A percentile compares a stretch with the other conserved stretches of the same genome.
Evolutionary conservation across 2,329 filamentous ascomycete species (phyloP).

Genomic region (Hansfordia pulvinata): DNA sequence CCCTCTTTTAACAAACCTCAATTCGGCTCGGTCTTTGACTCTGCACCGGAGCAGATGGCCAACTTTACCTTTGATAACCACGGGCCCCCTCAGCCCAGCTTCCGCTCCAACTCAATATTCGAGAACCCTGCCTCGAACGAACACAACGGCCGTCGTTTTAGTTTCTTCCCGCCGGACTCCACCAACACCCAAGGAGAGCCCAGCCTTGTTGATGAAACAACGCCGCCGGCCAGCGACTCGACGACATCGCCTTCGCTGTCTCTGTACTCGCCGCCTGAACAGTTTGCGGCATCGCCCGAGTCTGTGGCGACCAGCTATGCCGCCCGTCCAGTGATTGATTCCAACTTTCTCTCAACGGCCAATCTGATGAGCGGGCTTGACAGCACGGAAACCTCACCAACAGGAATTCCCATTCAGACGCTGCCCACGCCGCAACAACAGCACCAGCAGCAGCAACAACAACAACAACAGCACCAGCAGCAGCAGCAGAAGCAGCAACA

Average conservation of each 20-base stretch:
- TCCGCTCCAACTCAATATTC: conserved; percentile 56
- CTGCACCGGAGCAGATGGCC: conserved; percentile 38
- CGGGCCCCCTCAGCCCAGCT: conserved; percentile 34
- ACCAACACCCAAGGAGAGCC: conserved; percentile 20
- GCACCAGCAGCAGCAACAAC: conserved; percentile 4
- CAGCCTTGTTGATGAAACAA: conserved; percentile 13
- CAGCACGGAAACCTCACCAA: too few species aligned
- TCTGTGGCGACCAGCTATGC: conserved; percentile 10
- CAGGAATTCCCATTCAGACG: too few species aligned
- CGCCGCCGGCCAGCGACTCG: conserved; percentile 14
- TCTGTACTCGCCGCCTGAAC: conserved; percentile 13
- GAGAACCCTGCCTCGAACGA: conserved; percentile 41
- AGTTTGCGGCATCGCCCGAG: conserved; percentile 14
- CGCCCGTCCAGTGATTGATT: conserved; percentile 10
- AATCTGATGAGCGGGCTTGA: too few species aligned
- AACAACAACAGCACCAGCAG: conserved; percentile 2
- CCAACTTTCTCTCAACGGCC: too few species aligned
- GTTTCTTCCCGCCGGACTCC: conserved; percentile 49
- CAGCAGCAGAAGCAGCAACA: too few species aligned
- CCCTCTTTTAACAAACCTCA: conserved; percentile 34
- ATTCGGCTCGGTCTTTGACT: conserved; percentile 45
- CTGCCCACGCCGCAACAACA: conserved; percentile 4
- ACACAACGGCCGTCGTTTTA: conserved; percentile 41
- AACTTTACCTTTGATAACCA: conserved; percentile 28
- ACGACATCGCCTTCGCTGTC: conserved; percentile 14